phyloP scores from a whole-genome alignment of 805 yeast genomes.

The Cyberlindnera samutprakarnensis region DNA sequence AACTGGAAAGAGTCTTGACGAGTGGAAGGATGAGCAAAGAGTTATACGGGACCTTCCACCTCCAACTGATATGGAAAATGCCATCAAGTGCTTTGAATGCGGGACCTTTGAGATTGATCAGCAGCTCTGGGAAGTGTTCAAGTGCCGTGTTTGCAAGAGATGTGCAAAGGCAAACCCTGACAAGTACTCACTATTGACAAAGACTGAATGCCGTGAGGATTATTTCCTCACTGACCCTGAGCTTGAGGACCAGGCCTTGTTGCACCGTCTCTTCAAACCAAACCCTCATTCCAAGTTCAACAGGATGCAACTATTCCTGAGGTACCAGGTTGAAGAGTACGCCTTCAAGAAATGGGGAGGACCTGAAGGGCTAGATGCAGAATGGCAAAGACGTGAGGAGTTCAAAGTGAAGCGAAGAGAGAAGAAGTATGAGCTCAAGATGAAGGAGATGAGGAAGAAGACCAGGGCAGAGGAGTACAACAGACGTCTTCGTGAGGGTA shows the following conservation, averaged over 20 bases:
- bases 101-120: constrained; percentile 74
- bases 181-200: constrained; percentile 83
- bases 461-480: constrained; percentile 91
- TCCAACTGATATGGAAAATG: constrained; percentile 61
- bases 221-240: constrained; percentile 93
- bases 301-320: constrained; percentile 84
- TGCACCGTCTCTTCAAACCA: constrained; percentile 79
- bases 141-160: constrained; percentile 66
- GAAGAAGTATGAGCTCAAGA: constrained; percentile 65
- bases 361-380: constrained; percentile 80
- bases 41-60: constrained; percentile 53
- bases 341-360: constrained; percentile 96
- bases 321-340: constrained; percentile 89
- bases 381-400: constrained; percentile 80
- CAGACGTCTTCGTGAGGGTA: constrained; percentile 53
- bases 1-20: constrained; percentile 41
- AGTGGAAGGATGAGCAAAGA: constrained; percentile 41
- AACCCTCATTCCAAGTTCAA: constrained; percentile 90
- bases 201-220: constrained; percentile 92
- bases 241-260: constrained; percentile 55
- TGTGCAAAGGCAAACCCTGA: constrained; percentile 75
- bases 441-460: constrained; percentile 82
- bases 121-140: constrained; percentile 60
- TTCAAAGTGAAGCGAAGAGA: constrained; percentile 68
- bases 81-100: constrained; percentile 84